Evolutionary conservation across 2,329 filamentous ascomycete genomes (phyloP).

Genomic region (Colletotrichum melonis): DNA sequence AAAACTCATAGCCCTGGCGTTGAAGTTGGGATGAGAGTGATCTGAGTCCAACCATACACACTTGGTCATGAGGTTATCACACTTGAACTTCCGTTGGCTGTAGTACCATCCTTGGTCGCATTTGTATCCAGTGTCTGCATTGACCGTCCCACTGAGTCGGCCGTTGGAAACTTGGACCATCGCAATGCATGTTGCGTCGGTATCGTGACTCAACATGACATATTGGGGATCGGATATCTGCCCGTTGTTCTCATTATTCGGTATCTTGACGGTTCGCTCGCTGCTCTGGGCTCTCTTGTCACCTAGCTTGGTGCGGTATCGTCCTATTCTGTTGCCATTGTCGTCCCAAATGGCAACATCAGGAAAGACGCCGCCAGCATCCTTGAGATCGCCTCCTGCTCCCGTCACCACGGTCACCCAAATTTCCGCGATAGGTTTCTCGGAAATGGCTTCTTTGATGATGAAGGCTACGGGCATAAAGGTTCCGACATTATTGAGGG

Average conservation of each 20-base stretch:
- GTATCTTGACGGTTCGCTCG: slow-evolving; percentile 14
- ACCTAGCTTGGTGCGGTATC: slow-evolving; percentile 1
- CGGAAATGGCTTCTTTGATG: background rate
- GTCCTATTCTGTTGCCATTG: slow-evolving; percentile 34
- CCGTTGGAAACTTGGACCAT: slow-evolving; percentile 37
- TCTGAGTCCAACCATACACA: slow-evolving; percentile 32
- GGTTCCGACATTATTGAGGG: background rate
- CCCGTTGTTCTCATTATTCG: slow-evolving; percentile 26
- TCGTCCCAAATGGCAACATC: slow-evolving; percentile 37
- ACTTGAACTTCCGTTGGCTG: slow-evolving; percentile 35
- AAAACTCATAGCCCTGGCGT: slow-evolving; percentile 39
- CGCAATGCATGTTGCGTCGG: slow-evolving; percentile 39
- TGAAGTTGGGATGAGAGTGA: background rate
- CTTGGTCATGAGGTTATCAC: slow-evolving; percentile 27
- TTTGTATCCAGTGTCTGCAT: slow-evolving; percentile 38
- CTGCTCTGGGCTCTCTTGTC: slow-evolving; percentile 17
- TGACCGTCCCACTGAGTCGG: slow-evolving; percentile 29
- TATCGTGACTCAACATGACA: slow-evolving; percentile 38
- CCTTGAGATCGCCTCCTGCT: background rate
- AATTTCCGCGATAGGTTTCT: background rate
- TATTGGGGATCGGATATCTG: slow-evolving; percentile 28
- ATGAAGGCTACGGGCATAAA: background rate
- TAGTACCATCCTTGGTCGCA: slow-evolving; percentile 40
- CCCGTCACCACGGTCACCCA: slow-evolving; percentile 9
- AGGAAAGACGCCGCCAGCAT: slow-evolving; percentile 29